These are phyloP conservation scores for Xylariaceae sp. DNA, from an alignment of 2,329 filamentous ascomycete species.

Conservation along the genomic window DNA sequence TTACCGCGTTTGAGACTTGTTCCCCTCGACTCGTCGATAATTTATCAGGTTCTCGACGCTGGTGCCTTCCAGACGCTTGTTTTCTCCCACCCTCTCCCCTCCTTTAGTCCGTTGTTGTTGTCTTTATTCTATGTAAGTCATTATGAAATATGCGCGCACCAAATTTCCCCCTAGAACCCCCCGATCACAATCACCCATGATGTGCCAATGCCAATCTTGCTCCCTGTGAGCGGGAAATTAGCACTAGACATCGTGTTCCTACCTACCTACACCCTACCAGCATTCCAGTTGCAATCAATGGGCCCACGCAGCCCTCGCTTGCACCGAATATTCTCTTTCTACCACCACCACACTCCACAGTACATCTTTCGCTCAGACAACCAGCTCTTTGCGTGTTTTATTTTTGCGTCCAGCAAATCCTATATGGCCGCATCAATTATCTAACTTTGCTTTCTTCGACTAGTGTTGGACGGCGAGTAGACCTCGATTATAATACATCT, in stretches of 20 bases:
- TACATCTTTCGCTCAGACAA: slow-evolving; percentile 10
- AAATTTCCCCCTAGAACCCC: slow-evolving; percentile 3
- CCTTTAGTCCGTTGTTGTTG: slow-evolving; percentile 5
- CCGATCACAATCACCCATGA: slow-evolving; percentile 7
- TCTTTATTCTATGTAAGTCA: slow-evolving; percentile 9
- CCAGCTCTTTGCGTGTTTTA: too few species aligned
- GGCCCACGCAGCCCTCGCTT: too few species aligned
- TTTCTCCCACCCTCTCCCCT: background rate
- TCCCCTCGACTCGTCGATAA: slow-evolving; percentile 17
- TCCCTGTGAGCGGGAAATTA: too few species aligned
- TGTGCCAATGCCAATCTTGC: too few species aligned
- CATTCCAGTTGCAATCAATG: slow-evolving; percentile 21
- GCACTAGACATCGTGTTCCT: too few species aligned
- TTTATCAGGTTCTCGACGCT: slow-evolving; percentile 20
- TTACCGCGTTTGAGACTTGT: slow-evolving; percentile 23
- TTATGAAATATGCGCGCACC: too few species aligned
- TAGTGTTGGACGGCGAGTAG: slow-evolving; percentile 18
- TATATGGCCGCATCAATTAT: slow-evolving; percentile 8
- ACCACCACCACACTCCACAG: background rate
- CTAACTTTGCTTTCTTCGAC: slow-evolving; percentile 10
- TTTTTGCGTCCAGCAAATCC: slow-evolving; percentile 7
- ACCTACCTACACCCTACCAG: slow-evolving; percentile 21
- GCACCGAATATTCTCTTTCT: too few species aligned
- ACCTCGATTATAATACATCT: slow-evolving; percentile 19
- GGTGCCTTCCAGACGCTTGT: slow-evolving; percentile 20